phyloP scores from a whole-genome alignment of 345 rosid genomes.

The Durio zibethinus region DNA sequence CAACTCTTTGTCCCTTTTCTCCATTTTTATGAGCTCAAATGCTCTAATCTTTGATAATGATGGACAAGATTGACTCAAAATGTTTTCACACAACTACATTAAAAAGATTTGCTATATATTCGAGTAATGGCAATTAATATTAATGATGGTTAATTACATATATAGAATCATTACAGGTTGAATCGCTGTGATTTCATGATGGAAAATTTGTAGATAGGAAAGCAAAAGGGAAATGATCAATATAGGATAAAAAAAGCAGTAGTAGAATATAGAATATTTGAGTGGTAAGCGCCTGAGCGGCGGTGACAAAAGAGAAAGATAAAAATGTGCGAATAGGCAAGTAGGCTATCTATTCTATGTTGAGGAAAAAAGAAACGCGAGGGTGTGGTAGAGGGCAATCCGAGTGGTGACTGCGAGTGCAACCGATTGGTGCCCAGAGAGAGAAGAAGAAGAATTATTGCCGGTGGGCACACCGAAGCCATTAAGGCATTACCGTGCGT shows the following conservation, averaged over 20 bases:
- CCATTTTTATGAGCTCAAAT: no score
- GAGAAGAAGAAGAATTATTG: background rate
- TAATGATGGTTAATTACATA: background rate
- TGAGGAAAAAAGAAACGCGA: no score
- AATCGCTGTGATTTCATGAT: background rate
- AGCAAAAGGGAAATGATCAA: background rate
- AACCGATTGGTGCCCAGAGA: constrained; percentile 11
- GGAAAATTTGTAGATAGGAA: background rate
- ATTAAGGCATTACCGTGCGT: constrained; percentile 23
- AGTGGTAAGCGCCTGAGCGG: background rate
- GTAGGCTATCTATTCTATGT: no score
- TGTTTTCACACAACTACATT: background rate
- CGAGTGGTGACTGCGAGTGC: constrained; percentile 41
- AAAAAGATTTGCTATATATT: background rate
- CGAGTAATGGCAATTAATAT: background rate
- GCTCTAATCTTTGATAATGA: no score
- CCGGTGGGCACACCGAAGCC: background rate
- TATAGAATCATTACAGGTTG: background rate
- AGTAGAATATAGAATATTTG: background rate
- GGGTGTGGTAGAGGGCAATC: no score
- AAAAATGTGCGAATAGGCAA: background rate
- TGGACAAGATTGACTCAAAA: no score
- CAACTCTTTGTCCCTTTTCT: no score
- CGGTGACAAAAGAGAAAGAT: background rate
- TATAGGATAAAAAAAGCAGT: background rate